Evolutionary conservation across 2,329 filamentous ascomycete genomes (phyloP), one percentile per base, ranked within the genome.

Genomic region (Epicoccum nigrum): DNA sequence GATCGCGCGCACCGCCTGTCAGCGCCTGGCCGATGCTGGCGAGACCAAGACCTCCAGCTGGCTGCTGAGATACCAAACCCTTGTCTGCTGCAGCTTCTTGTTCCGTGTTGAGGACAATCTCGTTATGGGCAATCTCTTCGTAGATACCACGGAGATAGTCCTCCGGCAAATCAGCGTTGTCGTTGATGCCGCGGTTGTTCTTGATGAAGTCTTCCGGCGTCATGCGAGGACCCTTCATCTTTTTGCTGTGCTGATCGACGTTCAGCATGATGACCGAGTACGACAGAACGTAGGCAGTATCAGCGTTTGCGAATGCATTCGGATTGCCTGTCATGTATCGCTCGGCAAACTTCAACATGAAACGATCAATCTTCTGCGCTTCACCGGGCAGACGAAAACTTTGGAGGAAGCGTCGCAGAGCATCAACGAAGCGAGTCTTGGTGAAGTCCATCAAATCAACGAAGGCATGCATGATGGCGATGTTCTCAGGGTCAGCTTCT

Each of bases 311-410:
- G 73, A 96, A 99, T 1, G 94, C 93, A 68, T 96, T 96, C 0
- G 94, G 94, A 63, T 99, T 99, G 23, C 92, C 92, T 54, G 87
- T 88, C 43, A 96, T 89, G 71, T 99, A 99, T 54, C 93, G 87
- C 73, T 97, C 93, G 8, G 94, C 94, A 75, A 97, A 99, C 73
- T 99, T 99, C 60, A 99, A 79, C 94, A 99, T 97, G 76, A 97
- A 96, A 39, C 94, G 90, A 84, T 99, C 94, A 61, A 99, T 99
- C 78, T 99, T 99, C 71, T 99, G 94, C 0, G 92, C 92, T 74
- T 99, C 94, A 54, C 94, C 94, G 0, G 94, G 94, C 12, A 99
- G 79, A 56, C 94, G 88, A 79, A 99, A 99, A 21, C 91, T 89
- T 72, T 99, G 94, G 11, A 99, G 78, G 66, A 99, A 99, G 51